Evolutionary conservation across 1,139 yeast species (phyloP).

Genomic region (Zygosaccharomyces sapae): DNA sequence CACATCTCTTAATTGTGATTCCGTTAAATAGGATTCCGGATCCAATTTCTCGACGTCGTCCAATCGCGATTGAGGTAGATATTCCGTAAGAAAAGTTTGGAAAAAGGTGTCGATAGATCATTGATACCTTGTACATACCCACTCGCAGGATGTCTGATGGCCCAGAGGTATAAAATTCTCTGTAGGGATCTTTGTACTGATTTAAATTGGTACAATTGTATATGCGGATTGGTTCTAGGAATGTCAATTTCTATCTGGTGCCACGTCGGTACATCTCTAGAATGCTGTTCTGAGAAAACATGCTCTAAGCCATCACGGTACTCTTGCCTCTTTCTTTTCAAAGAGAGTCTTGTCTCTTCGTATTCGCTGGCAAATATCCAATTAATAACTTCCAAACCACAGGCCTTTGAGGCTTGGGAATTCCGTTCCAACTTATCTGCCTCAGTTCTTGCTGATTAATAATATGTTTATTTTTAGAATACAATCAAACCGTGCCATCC

Average conservation of each 20-base stretch:
- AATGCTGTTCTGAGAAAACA: conserved; percentile 52
- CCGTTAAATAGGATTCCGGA: conserved; percentile 54
- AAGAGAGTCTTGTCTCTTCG: conserved; percentile 66
- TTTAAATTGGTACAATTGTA: conserved; percentile 63
- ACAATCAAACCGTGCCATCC: conserved; percentile 63
- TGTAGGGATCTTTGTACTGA: conserved; percentile 77
- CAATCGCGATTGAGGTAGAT: conserved; percentile 41
- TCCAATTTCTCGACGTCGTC: conserved; percentile 52
- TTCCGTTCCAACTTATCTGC: conserved; percentile 89
- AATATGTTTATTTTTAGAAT: conserved; percentile 54
- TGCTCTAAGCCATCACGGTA: conserved; percentile 65
- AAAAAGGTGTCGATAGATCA: conserved; percentile 93
- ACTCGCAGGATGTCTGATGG: conserved; percentile 94
- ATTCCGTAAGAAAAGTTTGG: conserved; percentile 76
- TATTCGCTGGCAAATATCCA: conserved; percentile 87
- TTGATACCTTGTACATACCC: conserved; percentile 99
- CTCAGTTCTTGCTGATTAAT: conserved; percentile 67
- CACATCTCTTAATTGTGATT: conserved; percentile 51
- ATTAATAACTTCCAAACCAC: conserved; percentile 83
- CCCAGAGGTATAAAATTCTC: conserved; percentile 86
- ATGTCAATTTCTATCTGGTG: conserved; percentile 96
- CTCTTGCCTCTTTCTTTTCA: conserved; percentile 80
- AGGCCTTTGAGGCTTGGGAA: conserved; percentile 78
- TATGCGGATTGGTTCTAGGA: conserved; percentile 87
- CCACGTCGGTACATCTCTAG: conserved; percentile 78